phyloP scores from a whole-genome alignment of 2,329 filamentous ascomycete genomes.

The Blastomyces percursus region DNA sequence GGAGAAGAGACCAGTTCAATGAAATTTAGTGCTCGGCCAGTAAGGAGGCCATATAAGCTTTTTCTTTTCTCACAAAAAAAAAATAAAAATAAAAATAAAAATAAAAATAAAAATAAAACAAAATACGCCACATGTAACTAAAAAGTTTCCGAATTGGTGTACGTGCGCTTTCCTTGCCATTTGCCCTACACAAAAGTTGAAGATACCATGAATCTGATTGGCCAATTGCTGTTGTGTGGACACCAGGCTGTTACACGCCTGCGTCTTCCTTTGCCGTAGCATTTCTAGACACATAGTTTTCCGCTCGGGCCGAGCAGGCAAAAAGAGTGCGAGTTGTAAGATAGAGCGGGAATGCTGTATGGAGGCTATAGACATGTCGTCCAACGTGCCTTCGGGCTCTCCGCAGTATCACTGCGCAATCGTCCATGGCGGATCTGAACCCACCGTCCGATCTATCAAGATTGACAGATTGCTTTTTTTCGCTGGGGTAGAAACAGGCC shows the following conservation, averaged over 20 bases:
- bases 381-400: background rate
- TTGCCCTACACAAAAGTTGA: background rate
- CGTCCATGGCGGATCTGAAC: background rate
- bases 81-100: no score
- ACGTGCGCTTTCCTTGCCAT: background rate
- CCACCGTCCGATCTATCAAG: background rate
- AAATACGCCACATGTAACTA: background rate
- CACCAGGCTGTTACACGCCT: background rate
- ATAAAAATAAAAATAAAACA: background rate
- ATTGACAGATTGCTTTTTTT: background rate
- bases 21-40: background rate
- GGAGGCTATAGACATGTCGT: background rate
- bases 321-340: background rate
- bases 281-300: background rate
- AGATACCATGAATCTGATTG: background rate
- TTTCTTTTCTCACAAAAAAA: no score
- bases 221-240: background rate
- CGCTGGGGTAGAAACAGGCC: background rate
- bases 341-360: background rate
- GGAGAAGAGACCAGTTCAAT: background rate
- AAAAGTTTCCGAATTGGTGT: conserved; percentile 2
- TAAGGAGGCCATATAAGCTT: background rate
- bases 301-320: background rate
- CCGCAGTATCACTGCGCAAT: background rate
- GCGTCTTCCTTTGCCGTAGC: background rate